These are phyloP conservation scores for Lentinula lateritia DNA, from an alignment of 768 basidiomycete genomes.

Conservation along the genomic window DNA sequence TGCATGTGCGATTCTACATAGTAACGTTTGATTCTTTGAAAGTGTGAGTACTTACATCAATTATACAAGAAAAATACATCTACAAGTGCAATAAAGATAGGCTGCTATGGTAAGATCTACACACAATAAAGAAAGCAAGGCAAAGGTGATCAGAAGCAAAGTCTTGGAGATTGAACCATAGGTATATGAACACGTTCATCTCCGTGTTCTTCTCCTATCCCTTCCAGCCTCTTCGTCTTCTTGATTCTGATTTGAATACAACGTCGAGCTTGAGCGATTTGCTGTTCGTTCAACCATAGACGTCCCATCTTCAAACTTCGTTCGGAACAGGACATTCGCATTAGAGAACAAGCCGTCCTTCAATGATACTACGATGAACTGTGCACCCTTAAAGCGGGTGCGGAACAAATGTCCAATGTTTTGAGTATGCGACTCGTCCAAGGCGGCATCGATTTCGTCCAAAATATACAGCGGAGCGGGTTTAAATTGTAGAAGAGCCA, in stretches of 20 bases:
- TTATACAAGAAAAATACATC: neutral
- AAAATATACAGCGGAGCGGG: slow-evolving; percentile 99
- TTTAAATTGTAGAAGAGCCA: slow-evolving; percentile 99
- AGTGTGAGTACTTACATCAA: too few species aligned
- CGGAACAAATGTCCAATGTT: slow-evolving; percentile 98
- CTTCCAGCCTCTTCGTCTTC: slow-evolving; percentile 8
- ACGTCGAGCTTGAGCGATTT: slow-evolving; percentile 50
- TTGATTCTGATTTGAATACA: slow-evolving; percentile 29
- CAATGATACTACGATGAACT: slow-evolving; percentile 96
- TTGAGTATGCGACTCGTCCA: slow-evolving; percentile 94
- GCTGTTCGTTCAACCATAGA: slow-evolving; percentile 81
- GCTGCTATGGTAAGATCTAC: neutral
- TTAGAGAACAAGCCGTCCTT: slow-evolving; percentile 98
- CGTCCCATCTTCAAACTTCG: slow-evolving; percentile 92
- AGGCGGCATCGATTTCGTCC: slow-evolving; percentile 96
- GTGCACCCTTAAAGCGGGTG: slow-evolving; percentile 94
- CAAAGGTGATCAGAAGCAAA: too few species aligned
- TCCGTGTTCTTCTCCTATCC: slow-evolving; percentile 1
- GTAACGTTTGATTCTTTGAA: too few species aligned
- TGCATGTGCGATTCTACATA: too few species aligned
- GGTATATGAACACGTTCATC: neutral
- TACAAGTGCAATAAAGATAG: neutral
- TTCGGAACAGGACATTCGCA: slow-evolving; percentile 92
- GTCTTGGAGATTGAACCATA: too few species aligned
- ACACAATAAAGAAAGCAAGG: neutral